phyloP scores from a whole-genome alignment of 202 grass and related monocot species.

The Thinopyrum obtusiflorum region DNA sequence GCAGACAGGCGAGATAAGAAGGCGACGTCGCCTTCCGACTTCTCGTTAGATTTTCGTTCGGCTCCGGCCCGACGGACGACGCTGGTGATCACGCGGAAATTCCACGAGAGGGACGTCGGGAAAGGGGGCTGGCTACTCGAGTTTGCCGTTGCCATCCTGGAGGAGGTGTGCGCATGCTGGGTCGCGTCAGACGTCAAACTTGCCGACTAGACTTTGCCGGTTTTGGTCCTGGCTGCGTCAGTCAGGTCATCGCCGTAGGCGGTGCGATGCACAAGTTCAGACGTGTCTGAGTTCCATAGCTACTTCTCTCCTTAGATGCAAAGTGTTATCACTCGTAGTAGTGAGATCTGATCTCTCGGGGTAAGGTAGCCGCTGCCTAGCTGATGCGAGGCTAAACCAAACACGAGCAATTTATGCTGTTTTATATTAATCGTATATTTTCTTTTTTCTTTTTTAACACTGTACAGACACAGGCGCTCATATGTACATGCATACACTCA shows the following conservation, averaged over 20 bases:
- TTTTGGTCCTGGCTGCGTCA: background rate
- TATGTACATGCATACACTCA: too few relatives aligned
- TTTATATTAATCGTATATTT: too few relatives aligned
- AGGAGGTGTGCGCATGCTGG: background rate
- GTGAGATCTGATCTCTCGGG: too few relatives aligned
- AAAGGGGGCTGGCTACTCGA: background rate
- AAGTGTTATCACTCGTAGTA: too few relatives aligned
- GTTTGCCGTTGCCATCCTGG: background rate
- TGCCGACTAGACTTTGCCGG: conserved; percentile 9
- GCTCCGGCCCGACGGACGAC: background rate
- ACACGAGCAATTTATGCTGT: too few relatives aligned
- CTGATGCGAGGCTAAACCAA: too few relatives aligned
- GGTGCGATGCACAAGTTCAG: background rate
- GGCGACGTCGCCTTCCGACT: conserved; percentile 10
- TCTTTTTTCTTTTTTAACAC: too few relatives aligned
- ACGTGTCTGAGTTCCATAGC: background rate
- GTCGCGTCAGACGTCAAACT: background rate
- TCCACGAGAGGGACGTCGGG: background rate
- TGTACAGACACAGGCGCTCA: too few relatives aligned
- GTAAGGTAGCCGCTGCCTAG: too few relatives aligned
- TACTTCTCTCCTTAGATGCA: too few relatives aligned
- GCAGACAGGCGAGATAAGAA: background rate
- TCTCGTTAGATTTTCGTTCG: background rate
- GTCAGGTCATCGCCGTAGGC: background rate
- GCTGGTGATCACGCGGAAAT: conserved; percentile 17